Percentiles rank a stretch among this genome's conserved stretches.
These are phyloP conservation scores for Alnus rubra DNA, from an alignment of 306 rosid species.

Conservation along the genomic window DNA sequence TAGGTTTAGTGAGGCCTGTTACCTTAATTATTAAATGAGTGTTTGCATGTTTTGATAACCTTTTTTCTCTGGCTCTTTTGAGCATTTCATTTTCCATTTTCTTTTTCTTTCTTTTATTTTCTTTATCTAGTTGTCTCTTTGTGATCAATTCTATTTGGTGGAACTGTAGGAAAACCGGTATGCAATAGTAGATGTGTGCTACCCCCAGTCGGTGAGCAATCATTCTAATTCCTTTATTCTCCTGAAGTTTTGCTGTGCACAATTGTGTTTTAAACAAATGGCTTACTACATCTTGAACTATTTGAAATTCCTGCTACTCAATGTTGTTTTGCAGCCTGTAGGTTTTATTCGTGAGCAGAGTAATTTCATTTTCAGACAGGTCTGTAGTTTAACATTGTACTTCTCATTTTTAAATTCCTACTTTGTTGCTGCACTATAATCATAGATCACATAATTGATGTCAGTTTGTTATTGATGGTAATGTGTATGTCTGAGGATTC, in stretches of 20 bases:
- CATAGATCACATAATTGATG: conserved; percentile 10
- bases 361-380: conserved; percentile 81
- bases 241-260: conserved; percentile 11
- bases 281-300: conserved; percentile 13
- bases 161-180: conserved; percentile 88
- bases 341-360: conserved; percentile 91
- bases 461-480: neutral
- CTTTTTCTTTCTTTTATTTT: conserved; percentile 3
- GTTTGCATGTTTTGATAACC: conserved; percentile 11
- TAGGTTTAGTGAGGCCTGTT: neutral
- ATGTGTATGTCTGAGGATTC: neutral
- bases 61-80: conserved; percentile 13
- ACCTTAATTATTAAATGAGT: conserved; percentile 3
- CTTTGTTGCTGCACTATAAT: neutral
- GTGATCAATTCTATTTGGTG: conserved; percentile 33
- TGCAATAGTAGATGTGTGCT: conserved; percentile 89
- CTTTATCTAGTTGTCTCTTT: conserved; percentile 25
- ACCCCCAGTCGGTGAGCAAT: conserved; percentile 83
- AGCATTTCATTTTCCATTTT: conserved; percentile 1
- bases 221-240: conserved; percentile 20
- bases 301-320: conserved; percentile 24
- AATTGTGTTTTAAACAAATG: conserved; percentile 1
- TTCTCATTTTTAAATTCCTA: conserved; percentile 1
- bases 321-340: conserved; percentile 64
- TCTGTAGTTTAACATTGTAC: conserved; percentile 26